Conservation (phyloP, 352 stramenopile species). For the Halophytophthora batemanensis region DNA sequence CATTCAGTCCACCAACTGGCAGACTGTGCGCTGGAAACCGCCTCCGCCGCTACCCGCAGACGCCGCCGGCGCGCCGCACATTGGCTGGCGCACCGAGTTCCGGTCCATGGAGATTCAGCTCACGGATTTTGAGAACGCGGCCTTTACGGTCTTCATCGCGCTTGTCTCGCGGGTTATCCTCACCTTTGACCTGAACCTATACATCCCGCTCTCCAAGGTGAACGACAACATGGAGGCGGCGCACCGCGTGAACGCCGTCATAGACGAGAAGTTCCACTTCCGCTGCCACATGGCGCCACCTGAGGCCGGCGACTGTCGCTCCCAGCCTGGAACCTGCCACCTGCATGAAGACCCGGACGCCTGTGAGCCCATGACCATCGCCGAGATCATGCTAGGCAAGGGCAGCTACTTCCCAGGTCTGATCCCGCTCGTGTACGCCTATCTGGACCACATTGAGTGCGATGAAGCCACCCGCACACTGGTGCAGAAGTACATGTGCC, state of each 20-base stretch:
- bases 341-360: slow-evolving; percentile 66
- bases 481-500: slow-evolving; percentile 74
- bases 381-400: slow-evolving; percentile 96
- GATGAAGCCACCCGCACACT: slow-evolving; percentile 87
- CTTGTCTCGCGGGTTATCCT: slow-evolving; percentile 98
- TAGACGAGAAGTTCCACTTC: slow-evolving; percentile 98
- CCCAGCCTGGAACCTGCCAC: slow-evolving; percentile 24
- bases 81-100: slow-evolving; percentile 91
- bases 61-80: slow-evolving; percentile 39
- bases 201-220: slow-evolving; percentile 97
- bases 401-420: slow-evolving; percentile 96
- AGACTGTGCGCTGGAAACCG: slow-evolving; percentile 99
- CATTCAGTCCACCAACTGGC: slow-evolving; percentile 99
- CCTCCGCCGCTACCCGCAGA: slow-evolving; percentile 77
- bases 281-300: slow-evolving; percentile 92
- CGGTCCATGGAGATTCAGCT: slow-evolving; percentile 99
- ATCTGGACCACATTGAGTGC: slow-evolving; percentile 97
- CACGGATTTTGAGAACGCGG: slow-evolving; percentile 99
- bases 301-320: slow-evolving; percentile 65
- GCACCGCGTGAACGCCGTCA: slow-evolving; percentile 92
- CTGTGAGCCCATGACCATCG: slow-evolving; percentile 96
- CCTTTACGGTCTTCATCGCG: slow-evolving; percentile 98
- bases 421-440: slow-evolving; percentile 95
- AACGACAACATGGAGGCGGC: slow-evolving; percentile 99
- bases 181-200: slow-evolving; percentile 99